Conservation (phyloP, 2,329 filamentous ascomycete genomes). For the Ceratocystis ficicola region DNA sequence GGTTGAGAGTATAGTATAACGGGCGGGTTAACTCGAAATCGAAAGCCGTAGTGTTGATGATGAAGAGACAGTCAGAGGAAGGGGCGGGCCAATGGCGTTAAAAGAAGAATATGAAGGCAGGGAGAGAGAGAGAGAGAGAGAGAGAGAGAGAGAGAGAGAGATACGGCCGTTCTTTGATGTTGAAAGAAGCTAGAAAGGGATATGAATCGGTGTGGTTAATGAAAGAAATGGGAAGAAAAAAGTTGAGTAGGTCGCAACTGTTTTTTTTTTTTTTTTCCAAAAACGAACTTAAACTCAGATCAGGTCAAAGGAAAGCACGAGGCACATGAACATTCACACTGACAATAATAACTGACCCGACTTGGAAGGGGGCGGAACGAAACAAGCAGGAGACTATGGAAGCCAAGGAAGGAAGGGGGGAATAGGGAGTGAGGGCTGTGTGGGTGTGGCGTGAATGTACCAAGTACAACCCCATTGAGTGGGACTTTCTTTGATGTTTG, state of each 20-base stretch:
- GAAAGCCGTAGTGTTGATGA: not conserved
- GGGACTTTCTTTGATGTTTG: slow-evolving; percentile 4
- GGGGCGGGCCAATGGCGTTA: not conserved
- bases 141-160: not conserved
- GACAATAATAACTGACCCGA: slow-evolving; percentile 17
- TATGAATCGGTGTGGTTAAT: slow-evolving; percentile 3
- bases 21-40: not conserved
- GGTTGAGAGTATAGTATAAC: slow-evolving; percentile 15
- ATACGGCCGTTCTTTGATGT: not conserved
- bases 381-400: slow-evolving; percentile 11
- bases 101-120: slow-evolving; percentile 2
- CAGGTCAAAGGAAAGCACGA: slow-evolving; percentile 12
- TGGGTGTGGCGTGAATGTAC: slow-evolving; percentile 17
- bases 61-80: not conserved
- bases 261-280: slow-evolving; percentile 10
- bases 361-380: slow-evolving; percentile 15
- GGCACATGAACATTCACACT: slow-evolving; percentile 11
- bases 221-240: slow-evolving; percentile 8
- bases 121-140: too few relatives aligned
- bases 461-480: slow-evolving; percentile 11
- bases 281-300: slow-evolving; percentile 6
- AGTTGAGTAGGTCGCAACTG: slow-evolving; percentile 1
- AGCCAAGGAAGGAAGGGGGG: slow-evolving; percentile 11
- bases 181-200: not conserved
- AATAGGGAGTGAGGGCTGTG: slow-evolving; percentile 4